Evolutionary conservation across 78 protist species (phyloP).

Genomic region (Dictyostelium intermedium): DNA sequence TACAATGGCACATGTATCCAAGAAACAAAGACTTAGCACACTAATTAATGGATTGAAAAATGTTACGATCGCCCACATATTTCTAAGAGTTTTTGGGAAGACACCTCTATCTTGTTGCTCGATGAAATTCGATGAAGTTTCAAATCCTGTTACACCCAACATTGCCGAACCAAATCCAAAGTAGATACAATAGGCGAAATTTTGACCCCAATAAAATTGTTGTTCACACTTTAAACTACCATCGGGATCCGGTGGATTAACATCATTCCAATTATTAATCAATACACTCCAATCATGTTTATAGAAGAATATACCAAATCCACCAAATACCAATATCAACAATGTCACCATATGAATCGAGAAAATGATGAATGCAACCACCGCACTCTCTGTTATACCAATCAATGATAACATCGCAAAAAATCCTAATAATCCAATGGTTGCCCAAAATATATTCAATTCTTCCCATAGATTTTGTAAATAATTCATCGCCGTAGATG

Average conservation of each 20-base stretch:
- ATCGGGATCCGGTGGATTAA: background rate
- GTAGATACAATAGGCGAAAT: slow-evolving; percentile 71
- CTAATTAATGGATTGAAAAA: slow-evolving; percentile 85
- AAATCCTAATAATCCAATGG: slow-evolving; percentile 59
- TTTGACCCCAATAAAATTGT: background rate
- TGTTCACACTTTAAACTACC: background rate
- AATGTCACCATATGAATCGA: slow-evolving; percentile 82
- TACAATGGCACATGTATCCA: slow-evolving; percentile 39
- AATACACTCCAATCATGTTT: background rate
- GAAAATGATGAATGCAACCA: slow-evolving; percentile 86
- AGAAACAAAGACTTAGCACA: slow-evolving; percentile 41
- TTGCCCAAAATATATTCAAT: slow-evolving; percentile 34
- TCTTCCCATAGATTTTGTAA: slow-evolving; percentile 4
- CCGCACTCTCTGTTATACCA: slow-evolving; percentile 85
- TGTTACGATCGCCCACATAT: slow-evolving; percentile 87
- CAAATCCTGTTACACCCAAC: slow-evolving; percentile 94
- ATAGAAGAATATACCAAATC: background rate
- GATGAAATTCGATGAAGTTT: slow-evolving; percentile 90
- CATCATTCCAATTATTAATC: background rate
- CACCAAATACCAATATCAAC: slow-evolving; percentile 68
- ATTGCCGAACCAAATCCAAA: slow-evolving; percentile 91
- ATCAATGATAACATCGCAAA: slow-evolving; percentile 75
- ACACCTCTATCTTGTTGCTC: slow-evolving; percentile 91
- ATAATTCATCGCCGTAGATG: slow-evolving; percentile 71
- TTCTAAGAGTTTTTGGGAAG: slow-evolving; percentile 86